Percentiles rank a stretch among this genome's conserved stretches.
Evolutionary conservation across 371 early-diverging fungal species (phyloP).

Genomic region (Blastocladiella emersonii): DNA sequence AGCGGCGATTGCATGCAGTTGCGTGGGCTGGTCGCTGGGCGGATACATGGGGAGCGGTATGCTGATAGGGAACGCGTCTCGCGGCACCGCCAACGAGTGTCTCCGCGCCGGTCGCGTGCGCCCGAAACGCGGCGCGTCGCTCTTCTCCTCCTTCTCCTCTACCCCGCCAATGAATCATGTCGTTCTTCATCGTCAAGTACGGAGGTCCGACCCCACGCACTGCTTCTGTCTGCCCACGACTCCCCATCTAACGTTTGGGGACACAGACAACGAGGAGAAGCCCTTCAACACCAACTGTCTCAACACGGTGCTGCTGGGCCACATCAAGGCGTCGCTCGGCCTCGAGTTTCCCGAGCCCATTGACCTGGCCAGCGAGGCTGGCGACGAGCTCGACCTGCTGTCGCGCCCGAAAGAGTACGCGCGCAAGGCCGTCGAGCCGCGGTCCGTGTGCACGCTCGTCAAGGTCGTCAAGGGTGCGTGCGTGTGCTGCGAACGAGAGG

Average conservation of each 20-base stretch:
- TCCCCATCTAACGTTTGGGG: too few relatives aligned
- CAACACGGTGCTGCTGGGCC: background rate
- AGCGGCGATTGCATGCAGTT: too few relatives aligned
- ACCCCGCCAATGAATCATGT: too few relatives aligned
- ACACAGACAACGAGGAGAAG: background rate
- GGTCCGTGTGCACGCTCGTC: background rate
- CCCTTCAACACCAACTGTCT: constrained; percentile 4
- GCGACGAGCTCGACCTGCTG: background rate
- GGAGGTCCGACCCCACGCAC: too few relatives aligned
- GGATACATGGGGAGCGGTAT: too few relatives aligned
- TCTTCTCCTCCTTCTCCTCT: too few relatives aligned
- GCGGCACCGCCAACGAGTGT: too few relatives aligned
- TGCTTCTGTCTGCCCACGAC: background rate
- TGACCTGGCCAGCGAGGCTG: background rate
- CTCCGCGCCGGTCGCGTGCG: too few relatives aligned
- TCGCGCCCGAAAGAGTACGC: background rate
- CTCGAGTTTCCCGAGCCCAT: background rate
- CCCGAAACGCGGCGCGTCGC: too few relatives aligned
- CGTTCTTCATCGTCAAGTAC: background rate
- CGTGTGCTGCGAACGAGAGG: background rate
- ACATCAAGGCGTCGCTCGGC: constrained; percentile 1
- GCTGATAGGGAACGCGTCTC: too few relatives aligned
- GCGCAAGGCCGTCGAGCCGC: background rate
- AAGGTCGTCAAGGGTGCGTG: constrained; percentile 2
- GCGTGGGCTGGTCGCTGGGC: too few relatives aligned